Evolutionary conservation across 306 rosid genomes (phyloP).

Genomic region (Arachis hypogaea): DNA sequence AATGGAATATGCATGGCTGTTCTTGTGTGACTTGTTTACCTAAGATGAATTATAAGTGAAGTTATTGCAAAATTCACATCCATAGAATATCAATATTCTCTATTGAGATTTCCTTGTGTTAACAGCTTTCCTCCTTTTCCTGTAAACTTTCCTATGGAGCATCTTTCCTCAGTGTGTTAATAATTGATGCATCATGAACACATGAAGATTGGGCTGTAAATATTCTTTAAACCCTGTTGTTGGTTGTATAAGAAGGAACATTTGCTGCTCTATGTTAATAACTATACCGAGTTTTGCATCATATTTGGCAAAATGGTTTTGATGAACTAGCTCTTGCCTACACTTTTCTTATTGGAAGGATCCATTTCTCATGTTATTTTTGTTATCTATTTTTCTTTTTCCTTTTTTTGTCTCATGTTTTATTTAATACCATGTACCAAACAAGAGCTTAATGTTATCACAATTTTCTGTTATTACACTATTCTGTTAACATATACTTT

Average conservation of each 20-base stretch:
- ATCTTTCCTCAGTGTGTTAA: background rate
- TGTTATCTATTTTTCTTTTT: too few species aligned
- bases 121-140: background rate
- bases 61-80: conserved; percentile 23
- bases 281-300: too few species aligned
- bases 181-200: background rate
- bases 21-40: conserved; percentile 37
- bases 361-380: background rate
- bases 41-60: conserved; percentile 1
- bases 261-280: background rate
- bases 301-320: background rate
- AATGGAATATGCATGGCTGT: conserved; percentile 32
- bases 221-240: background rate
- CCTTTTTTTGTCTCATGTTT: too few species aligned
- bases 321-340: background rate
- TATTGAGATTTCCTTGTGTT: background rate
- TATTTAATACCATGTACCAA: too few species aligned
- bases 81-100: conserved; percentile 5
- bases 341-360: background rate
- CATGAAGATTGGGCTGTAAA: background rate
- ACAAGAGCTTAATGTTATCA: too few species aligned
- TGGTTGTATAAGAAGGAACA: background rate
- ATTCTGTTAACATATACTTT: background rate
- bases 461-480: too few species aligned
- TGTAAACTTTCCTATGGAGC: conserved; percentile 2